Conservation (phyloP, 2,329 filamentous ascomycete species). For the Canariomyces notabilis region DNA sequence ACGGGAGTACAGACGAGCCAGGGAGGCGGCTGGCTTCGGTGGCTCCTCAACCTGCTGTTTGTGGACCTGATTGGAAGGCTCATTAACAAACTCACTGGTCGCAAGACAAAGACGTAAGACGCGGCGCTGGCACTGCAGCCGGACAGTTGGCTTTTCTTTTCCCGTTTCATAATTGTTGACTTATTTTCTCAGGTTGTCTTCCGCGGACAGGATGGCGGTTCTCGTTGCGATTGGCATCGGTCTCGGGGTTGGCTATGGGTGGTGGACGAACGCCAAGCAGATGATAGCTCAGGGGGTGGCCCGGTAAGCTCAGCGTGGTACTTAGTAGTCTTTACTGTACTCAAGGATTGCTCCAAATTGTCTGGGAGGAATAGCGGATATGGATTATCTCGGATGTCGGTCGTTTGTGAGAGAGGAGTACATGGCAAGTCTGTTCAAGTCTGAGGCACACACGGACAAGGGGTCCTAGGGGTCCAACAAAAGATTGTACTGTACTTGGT, state of each 20-base stretch:
- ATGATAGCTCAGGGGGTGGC: not conserved
- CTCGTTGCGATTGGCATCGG: conserved; percentile 12
- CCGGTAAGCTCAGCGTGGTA: not conserved
- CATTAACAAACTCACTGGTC: conserved; percentile 29
- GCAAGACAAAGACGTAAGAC: conserved; percentile 30
- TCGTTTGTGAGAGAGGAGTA: not conserved
- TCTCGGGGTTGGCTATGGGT: not conserved
- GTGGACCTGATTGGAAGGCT: conserved; percentile 38
- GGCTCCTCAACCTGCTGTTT: conserved; percentile 34
- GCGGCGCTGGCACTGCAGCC: not conserved
- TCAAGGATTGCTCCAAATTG: not conserved
- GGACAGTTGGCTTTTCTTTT: conserved; percentile 1
- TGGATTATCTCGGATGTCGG: not conserved
- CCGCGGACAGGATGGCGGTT: conserved; percentile 12
- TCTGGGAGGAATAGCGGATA: not conserved
- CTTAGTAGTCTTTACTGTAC: not conserved
- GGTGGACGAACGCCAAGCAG: conserved; percentile 9
- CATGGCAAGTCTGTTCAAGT: too few species aligned
- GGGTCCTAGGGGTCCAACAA: too few species aligned
- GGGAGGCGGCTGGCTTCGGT: conserved; percentile 30
- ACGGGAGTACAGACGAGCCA: not conserved
- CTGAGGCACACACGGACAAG: too few species aligned
- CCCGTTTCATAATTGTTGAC: conserved; percentile 15
- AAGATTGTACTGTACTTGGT: too few species aligned
- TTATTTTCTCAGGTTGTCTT: conserved; percentile 16